Evolutionary conservation across 306 rosid species (phyloP), one percentile per base, ranked within the genome.

Genomic region (Trifolium repens): DNA sequence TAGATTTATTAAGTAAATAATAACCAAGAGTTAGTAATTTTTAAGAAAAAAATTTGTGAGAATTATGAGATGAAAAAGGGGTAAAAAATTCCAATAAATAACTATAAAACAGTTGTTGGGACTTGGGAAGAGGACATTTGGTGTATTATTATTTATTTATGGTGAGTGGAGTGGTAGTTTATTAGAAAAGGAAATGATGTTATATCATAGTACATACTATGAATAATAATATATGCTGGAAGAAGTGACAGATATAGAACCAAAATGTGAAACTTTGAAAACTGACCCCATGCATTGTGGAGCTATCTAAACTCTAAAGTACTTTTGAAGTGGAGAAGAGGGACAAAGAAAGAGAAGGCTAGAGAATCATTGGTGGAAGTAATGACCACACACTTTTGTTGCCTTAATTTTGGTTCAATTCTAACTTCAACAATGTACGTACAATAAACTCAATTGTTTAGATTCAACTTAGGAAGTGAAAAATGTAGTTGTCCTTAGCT

Each of bases 291-390:
- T 79, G 75, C 85, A 82, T 55, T 71, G 58, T 76, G 85, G 77
- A 79, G 73, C 85, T 76, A 85, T 85, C 85, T 80, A 78, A 85
- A 78, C 84, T 85, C 85, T 80, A 78, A 85, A 78, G 49, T 12
- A 52, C 66, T 81, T 80, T 81, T 77, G 44, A 61, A 70, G 75
- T 69, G 85, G 81, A 64, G 71, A 37, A 49, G 52, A 58, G 73
- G 55, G 69, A 77, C 65, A 73, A 8, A 77, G 68, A 62, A 49
- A 52, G 79, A 55, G 54, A 47, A 68, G 47, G 74, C 42, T 17
- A 53, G 71, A 84, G 84, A 85, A 78, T 82, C 87, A 85, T 80
- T 74, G 74, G 84, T 74, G 77, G 87, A 80, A 75, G 80, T 12
- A 58, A 58, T 71, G 62, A 79, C 79, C 61, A 42, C 55, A 55